Conservation (phyloP, 1,284 basidiomycete genomes). For the Tausonia pullulans region DNA sequence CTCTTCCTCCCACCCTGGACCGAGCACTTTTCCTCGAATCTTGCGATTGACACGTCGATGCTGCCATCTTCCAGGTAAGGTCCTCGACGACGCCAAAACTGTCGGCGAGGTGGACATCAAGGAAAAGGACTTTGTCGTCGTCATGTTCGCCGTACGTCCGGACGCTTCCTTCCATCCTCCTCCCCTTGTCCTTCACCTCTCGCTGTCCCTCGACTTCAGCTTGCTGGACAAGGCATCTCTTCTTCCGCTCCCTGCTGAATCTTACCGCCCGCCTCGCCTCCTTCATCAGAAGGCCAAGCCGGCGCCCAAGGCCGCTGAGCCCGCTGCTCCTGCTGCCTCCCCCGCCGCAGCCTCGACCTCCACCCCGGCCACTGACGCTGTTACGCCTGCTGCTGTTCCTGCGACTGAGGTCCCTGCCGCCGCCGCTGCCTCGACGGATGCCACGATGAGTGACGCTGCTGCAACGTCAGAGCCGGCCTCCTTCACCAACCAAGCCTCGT, state of each 20-base stretch:
- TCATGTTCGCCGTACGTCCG: constrained; percentile 77
- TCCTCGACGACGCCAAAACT: constrained; percentile 78
- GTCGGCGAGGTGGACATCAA: constrained; percentile 84
- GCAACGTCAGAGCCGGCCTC: constrained; percentile 22
- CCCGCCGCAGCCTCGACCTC: constrained; percentile 33
- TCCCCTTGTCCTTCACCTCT: not conserved
- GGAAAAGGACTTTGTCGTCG: constrained; percentile 97
- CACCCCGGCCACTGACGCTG: constrained; percentile 21
- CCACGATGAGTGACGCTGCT: constrained; percentile 19
- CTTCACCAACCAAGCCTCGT: constrained; percentile 22
- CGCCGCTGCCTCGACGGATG: constrained; percentile 21
- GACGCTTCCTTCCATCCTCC: not conserved
- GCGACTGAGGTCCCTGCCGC: constrained; percentile 32
- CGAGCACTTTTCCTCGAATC: not conserved
- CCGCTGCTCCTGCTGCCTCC: constrained; percentile 27
- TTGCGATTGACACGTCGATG: not conserved
- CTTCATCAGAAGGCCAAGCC: constrained; percentile 28
- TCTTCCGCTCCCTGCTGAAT: too few relatives aligned
- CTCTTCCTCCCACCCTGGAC: not conserved
- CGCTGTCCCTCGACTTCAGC: not conserved
- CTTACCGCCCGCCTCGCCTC: too few relatives aligned
- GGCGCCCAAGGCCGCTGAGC: constrained; percentile 33
- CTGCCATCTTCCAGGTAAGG: constrained; percentile 57
- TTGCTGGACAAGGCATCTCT: too few relatives aligned
- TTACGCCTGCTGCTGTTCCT: constrained; percentile 23